Conservation (phyloP, 1,284 basidiomycete species). For the Ustilago tritici region DNA sequence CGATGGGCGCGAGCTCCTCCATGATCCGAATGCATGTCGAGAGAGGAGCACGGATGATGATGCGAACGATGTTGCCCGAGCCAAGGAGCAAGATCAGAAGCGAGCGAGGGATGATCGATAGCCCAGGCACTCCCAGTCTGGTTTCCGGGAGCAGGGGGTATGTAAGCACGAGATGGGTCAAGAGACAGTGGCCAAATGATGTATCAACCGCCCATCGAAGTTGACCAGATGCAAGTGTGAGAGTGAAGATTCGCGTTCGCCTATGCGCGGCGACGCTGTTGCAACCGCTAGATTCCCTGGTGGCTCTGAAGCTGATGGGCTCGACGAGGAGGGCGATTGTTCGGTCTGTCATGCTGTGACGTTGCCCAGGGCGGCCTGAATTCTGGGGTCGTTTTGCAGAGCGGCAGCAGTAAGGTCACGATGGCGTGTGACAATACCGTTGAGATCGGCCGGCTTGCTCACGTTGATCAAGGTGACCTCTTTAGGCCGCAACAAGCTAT, state of each 20-base stretch:
- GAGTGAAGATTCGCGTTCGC: slow-evolving; percentile 26
- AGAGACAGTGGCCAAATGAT: slow-evolving; percentile 38
- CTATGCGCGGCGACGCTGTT: neutral
- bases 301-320: neutral
- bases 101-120: slow-evolving; percentile 40
- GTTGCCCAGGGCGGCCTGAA: slow-evolving; percentile 25
- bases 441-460: slow-evolving; percentile 13
- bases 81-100: slow-evolving; percentile 42
- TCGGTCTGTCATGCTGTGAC: neutral
- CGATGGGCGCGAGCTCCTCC: slow-evolving; percentile 41
- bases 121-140: slow-evolving; percentile 23
- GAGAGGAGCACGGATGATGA: slow-evolving; percentile 36
- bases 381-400: slow-evolving; percentile 35
- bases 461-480: slow-evolving; percentile 41
- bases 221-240: slow-evolving; percentile 46
- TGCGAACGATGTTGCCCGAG: slow-evolving; percentile 29
- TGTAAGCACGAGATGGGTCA: slow-evolving; percentile 48
- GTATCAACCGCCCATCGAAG: slow-evolving; percentile 44
- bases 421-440: slow-evolving; percentile 39
- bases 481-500: slow-evolving; percentile 14
- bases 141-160: slow-evolving; percentile 23
- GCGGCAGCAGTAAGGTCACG: slow-evolving; percentile 35
- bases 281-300: neutral
- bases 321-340: neutral
- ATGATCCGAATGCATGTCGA: slow-evolving; percentile 37